A percentile compares a stretch with the other conserved stretches of the same genome.
These are phyloP conservation scores for Aquilaria agallochum DNA, from an alignment of 441 rosid species.

Conservation along the genomic window DNA sequence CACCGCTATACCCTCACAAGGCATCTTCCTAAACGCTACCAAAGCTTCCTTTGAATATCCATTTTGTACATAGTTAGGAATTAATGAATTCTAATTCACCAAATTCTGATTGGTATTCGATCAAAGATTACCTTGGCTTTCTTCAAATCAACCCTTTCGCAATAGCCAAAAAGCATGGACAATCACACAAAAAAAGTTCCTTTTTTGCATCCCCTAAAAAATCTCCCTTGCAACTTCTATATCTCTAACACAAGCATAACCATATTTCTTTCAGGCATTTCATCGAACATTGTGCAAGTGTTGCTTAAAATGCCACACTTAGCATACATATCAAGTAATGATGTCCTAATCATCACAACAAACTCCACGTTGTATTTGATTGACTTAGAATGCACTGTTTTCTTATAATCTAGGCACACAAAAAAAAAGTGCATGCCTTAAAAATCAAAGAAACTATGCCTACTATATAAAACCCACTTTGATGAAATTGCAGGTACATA, in stretches of 20 bases:
- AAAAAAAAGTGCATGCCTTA: slow-evolving; percentile 25
- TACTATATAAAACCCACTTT: slow-evolving; percentile 17
- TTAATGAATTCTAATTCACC: slow-evolving; percentile 49
- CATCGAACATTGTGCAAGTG: slow-evolving; percentile 10
- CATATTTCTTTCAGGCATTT: slow-evolving; percentile 38
- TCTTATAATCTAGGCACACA: slow-evolving; percentile 21
- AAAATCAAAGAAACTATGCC: slow-evolving; percentile 35
- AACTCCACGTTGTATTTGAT: slow-evolving; percentile 20
- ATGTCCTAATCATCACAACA: no score
- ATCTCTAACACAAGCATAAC: slow-evolving; percentile 29
- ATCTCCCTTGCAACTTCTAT: slow-evolving; percentile 36
- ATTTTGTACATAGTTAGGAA: slow-evolving; percentile 44
- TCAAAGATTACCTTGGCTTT: slow-evolving; percentile 35
- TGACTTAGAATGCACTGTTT: slow-evolving; percentile 31
- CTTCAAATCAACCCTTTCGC: slow-evolving; percentile 32
- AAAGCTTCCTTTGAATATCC: slow-evolving; percentile 47
- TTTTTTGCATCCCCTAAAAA: slow-evolving; percentile 37
- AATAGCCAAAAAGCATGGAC: slow-evolving; percentile 45
- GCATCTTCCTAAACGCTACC: slow-evolving; percentile 34
- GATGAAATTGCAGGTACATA: slow-evolving; percentile 10
- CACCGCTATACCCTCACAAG: slow-evolving; percentile 34
- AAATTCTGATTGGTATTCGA: slow-evolving; percentile 28
- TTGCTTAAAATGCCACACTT: slow-evolving; percentile 26
- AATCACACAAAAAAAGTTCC: slow-evolving; percentile 50
- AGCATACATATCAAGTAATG: no score